These are phyloP conservation scores for Geotrichum ghanense DNA, from an alignment of 805 yeast genomes.

Conservation along the genomic window DNA sequence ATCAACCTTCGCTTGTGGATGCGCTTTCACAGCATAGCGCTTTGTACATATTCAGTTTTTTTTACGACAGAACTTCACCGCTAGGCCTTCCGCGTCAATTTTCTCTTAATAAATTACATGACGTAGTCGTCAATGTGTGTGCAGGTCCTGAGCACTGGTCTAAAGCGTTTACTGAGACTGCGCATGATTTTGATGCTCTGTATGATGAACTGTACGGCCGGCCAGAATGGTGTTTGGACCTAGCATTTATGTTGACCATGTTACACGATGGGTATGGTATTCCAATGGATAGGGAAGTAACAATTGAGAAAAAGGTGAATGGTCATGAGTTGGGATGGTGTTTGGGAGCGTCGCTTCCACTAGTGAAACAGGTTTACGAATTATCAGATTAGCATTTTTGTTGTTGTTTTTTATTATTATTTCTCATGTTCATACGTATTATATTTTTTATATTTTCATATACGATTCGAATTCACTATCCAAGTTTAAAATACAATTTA, in stretches of 20 bases:
- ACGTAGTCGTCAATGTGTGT: constrained; percentile 73
- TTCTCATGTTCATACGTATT: too few species aligned
- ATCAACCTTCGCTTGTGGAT: constrained; percentile 79
- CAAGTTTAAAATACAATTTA: too few species aligned
- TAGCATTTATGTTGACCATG: constrained; percentile 79
- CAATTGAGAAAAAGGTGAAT: constrained; percentile 78
- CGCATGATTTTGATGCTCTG: constrained; percentile 65
- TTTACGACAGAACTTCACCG: constrained; percentile 87
- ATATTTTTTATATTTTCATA: too few species aligned
- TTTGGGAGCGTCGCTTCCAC: constrained; percentile 88
- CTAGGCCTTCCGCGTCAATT: constrained; percentile 85
- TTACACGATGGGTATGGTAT: constrained; percentile 92
- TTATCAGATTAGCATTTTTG: too few species aligned
- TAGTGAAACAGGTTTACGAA: constrained; percentile 65
- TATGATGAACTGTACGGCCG: constrained; percentile 54
- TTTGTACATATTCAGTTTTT: constrained; percentile 81
- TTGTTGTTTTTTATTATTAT: too few species aligned
- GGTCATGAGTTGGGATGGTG: constrained; percentile 96
- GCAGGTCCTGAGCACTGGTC: constrained; percentile 56
- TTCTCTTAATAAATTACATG: constrained; percentile 68
- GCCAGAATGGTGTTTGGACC: constrained; percentile 89
- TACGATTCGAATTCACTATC: too few species aligned
- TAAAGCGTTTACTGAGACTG: constrained; percentile 10
- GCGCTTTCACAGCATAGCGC: constrained; percentile 68
- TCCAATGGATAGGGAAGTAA: constrained; percentile 76